Conservation (phyloP, 2,329 filamentous ascomycete species). For the Fusarium mangiferae region DNA sequence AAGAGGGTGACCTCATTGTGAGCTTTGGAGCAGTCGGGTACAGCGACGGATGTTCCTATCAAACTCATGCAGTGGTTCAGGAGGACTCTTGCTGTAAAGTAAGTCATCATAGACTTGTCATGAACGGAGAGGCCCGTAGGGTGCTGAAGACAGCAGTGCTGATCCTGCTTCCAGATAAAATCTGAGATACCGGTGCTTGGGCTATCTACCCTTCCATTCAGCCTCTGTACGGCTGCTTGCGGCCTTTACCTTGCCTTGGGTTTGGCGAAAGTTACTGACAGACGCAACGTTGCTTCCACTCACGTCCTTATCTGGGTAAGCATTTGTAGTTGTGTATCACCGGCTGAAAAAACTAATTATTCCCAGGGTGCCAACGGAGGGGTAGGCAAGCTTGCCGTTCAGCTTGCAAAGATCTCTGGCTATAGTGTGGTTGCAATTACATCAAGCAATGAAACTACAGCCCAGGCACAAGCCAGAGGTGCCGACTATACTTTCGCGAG, state of each 20-base stretch:
- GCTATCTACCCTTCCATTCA: not conserved
- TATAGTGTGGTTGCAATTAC: no score
- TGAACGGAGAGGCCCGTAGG: not conserved
- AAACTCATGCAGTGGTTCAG: not conserved
- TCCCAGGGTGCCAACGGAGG: no score
- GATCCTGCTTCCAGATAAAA: not conserved
- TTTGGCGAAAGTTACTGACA: not conserved
- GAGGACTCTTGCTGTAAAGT: not conserved
- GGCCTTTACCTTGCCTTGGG: not conserved
- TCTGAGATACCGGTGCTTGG: not conserved
- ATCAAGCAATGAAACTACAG: no score
- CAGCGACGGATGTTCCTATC: not conserved
- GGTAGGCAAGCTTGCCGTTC: no score
- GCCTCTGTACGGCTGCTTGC: not conserved
- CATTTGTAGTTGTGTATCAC: not conserved
- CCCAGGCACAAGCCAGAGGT: no score
- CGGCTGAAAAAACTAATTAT: no score
- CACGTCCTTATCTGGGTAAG: not conserved
- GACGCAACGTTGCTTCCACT: not conserved
- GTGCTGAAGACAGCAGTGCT: not conserved
- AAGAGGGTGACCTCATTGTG: not conserved
- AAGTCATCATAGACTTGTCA: not conserved
- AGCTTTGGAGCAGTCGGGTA: not conserved
- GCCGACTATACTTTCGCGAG: no score
- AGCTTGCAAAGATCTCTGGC: no score